A percentile compares a stretch with the other conserved stretches of the same genome.
Conservation (phyloP, 75 land plant species). For the Pinus taeda region DNA sequence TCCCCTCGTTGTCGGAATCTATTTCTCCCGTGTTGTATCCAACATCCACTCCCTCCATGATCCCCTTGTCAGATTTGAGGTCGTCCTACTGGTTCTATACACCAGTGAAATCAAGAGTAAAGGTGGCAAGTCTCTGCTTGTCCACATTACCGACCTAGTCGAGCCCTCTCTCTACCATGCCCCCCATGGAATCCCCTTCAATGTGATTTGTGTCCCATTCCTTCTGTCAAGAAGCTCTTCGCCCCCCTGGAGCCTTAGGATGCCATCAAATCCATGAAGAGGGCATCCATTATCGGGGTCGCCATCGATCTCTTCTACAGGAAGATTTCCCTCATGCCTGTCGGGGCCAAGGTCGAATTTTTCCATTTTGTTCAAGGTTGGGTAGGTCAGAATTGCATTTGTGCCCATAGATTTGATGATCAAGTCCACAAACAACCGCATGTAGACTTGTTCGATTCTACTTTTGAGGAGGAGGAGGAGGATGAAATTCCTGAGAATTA, state of each 20-base stretch:
- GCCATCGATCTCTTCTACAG: constrained; percentile 74
- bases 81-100: constrained; percentile 49
- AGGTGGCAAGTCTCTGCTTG: constrained; percentile 22
- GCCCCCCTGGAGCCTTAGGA: constrained; percentile 84
- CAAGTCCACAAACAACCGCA: not conserved
- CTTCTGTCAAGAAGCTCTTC: constrained; percentile 38
- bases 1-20: constrained; percentile 35
- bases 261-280: constrained; percentile 86
- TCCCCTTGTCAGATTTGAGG: constrained; percentile 50
- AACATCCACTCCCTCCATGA: not conserved
- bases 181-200: constrained; percentile 9
- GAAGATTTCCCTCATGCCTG: constrained; percentile 81
- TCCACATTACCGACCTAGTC: constrained; percentile 14
- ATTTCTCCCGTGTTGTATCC: constrained; percentile 25
- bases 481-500: not conserved
- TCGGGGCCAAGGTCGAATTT: constrained; percentile 76
- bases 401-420: constrained; percentile 16
- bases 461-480: too few relatives aligned
- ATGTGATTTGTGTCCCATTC: not conserved
- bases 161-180: constrained; percentile 26
- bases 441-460: not conserved
- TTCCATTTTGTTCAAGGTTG: constrained; percentile 61
- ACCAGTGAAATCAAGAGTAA: constrained; percentile 34
- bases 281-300: constrained; percentile 79
- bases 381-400: constrained; percentile 65